Conservation (phyloP, 805 yeast species). For the Myxozyma melibiosi region DNA sequence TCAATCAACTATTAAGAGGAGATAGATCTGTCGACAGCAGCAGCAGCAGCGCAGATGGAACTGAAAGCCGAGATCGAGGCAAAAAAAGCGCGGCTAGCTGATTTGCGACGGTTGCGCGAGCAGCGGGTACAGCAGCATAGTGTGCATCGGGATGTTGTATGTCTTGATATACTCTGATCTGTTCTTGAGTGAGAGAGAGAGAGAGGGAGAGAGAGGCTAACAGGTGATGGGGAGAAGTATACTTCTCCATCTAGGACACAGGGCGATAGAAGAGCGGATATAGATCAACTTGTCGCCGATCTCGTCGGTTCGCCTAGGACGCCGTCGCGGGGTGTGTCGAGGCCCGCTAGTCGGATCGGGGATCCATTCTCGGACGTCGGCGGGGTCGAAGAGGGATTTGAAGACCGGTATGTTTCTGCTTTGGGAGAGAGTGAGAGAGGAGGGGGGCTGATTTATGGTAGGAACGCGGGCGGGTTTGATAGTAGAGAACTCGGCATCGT, state of each 20-base stretch:
- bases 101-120: slow-evolving; percentile 53
- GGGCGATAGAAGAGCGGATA: slow-evolving; percentile 20
- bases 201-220: background rate
- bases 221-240: background rate
- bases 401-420: background rate
- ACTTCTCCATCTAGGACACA: slow-evolving; percentile 11
- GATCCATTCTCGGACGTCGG: background rate
- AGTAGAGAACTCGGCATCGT: background rate
- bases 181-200: too few species aligned
- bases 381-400: background rate
- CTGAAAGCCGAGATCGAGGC: slow-evolving; percentile 54
- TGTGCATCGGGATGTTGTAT: slow-evolving; percentile 10
- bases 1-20: too few species aligned
- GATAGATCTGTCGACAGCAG: too few species aligned
- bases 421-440: background rate
- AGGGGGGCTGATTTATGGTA: background rate
- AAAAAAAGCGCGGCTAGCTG: slow-evolving; percentile 54
- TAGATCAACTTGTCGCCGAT: slow-evolving; percentile 39
- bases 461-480: background rate
- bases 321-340: background rate
- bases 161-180: background rate
- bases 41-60: too few species aligned
- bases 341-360: background rate
- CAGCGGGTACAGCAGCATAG: slow-evolving; percentile 30
- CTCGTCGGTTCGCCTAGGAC: slow-evolving; percentile 30